Base-by-base conservation (phyloP, 2,329 filamentous ascomycete species). In the Aspergillus ustus region DNA sequence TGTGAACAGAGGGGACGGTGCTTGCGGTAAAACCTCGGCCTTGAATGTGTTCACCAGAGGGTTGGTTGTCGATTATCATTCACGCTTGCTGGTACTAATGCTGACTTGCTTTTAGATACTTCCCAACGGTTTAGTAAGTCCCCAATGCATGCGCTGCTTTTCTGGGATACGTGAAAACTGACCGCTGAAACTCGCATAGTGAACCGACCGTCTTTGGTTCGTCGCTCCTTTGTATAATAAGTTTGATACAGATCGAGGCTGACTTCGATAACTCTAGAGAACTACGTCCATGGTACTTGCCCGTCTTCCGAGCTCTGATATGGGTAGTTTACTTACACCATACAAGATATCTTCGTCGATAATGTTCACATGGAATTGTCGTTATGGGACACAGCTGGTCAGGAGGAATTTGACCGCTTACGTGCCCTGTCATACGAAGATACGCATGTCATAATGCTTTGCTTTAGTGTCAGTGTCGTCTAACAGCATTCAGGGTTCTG, bases 31-130 rank as follows among this genome's bases (percentile, higher is more conserved):
- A 85, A 99, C 95, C 59, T 97, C 93, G 67, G 81, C 98, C 73
- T 82, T 99, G 72, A 99, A 99, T 77, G 95, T 99, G 77, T 99
- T 99, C 81, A 99, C 95, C 69, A 89, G 94, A 90, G 94, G 94
- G 91, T 96, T 82, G 71, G 87, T 63, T 61, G 53, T 49, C 57
- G 59, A 61, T 52, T 57, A 45, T 46, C 63, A 49, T 44, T 52
- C 56, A 49, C 55, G 49, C 55, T 55, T 45, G 19, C 49, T 31
- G 34, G 20, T 31, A 49, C 51, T 22, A 56, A 52, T 50, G 61
- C 72, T 73, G 68, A 73, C 44, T 7, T 13, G 37, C 8, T 19
- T 51, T 66, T 71, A 94, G 92, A 66, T 97, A 97, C 80, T 99
- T 99, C 78, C 94, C 94, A 55, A 97, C 94, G 61, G 94, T 98